phyloP scores from a whole-genome alignment of 2,329 filamentous ascomycete genomes.

The Chalaropsis thielavioides region DNA sequence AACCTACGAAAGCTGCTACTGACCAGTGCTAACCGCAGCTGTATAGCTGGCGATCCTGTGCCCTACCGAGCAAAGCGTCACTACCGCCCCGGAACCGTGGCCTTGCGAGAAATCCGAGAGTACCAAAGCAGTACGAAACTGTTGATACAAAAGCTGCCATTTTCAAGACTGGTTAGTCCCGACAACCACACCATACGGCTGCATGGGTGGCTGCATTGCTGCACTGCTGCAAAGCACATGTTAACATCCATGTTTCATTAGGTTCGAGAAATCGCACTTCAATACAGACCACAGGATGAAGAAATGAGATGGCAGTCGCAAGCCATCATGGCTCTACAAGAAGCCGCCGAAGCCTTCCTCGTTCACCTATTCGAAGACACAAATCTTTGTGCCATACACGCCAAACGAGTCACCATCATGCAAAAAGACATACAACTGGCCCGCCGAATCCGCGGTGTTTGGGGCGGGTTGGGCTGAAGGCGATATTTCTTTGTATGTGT shows the following conservation, averaged over 20 bases:
- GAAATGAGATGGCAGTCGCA: constrained; percentile 92
- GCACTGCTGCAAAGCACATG: not conserved
- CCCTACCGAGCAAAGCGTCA: constrained; percentile 47
- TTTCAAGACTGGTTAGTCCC: constrained; percentile 52
- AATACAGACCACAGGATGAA: constrained; percentile 45
- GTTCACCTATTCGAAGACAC: constrained; percentile 94
- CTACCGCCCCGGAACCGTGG: constrained; percentile 67
- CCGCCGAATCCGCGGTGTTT: constrained; percentile 60
- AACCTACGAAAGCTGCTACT: not conserved
- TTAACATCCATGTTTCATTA: constrained; percentile 22
- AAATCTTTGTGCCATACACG: constrained; percentile 92
- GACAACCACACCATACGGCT: not conserved
- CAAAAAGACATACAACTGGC: constrained; percentile 96
- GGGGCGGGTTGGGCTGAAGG: constrained; percentile 50
- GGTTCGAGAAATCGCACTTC: constrained; percentile 59
- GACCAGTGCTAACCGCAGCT: not conserved
- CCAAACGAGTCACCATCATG: constrained; percentile 93
- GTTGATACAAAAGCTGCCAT: constrained; percentile 65
- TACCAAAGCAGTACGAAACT: constrained; percentile 87
- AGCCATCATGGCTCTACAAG: constrained; percentile 82
- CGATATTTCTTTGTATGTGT: not conserved
- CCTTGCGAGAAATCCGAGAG: constrained; percentile 77
- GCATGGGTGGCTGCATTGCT: not conserved
- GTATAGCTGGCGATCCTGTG: constrained; percentile 56
- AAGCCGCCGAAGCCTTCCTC: constrained; percentile 90